These are phyloP conservation scores for Leishmania arabica DNA, from an alignment of 208 protist genomes.

Conservation along the genomic window DNA sequence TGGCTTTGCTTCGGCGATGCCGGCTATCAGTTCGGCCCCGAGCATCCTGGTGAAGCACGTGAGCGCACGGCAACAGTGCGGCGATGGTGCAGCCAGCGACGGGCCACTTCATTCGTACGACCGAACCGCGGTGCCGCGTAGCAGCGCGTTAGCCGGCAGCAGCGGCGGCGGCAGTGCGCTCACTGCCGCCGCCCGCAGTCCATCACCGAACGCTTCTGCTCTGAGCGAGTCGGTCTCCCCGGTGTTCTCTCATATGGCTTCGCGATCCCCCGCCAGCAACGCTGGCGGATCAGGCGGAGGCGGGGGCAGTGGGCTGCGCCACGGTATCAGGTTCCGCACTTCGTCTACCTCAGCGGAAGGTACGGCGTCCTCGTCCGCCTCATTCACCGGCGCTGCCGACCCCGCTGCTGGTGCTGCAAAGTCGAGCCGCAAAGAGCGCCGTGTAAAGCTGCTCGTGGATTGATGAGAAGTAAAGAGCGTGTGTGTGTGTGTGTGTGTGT, in stretches of 20 bases:
- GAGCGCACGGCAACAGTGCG: neutral
- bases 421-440: conserved; percentile 33
- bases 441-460: conserved; percentile 63
- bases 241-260: conserved; percentile 8
- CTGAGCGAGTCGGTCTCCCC: neutral
- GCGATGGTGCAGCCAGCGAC: neutral
- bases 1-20: conserved; percentile 1
- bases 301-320: conserved; percentile 32
- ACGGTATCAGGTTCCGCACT: conserved; percentile 43
- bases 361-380: neutral
- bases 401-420: conserved; percentile 6
- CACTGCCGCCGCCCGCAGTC: conserved; percentile 10
- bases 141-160: conserved; percentile 19
- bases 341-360: conserved; percentile 14
- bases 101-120: conserved; percentile 23
- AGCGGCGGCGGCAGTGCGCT: neutral
- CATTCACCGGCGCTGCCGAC: neutral
- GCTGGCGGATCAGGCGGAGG: conserved; percentile 5
- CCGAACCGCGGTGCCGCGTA: conserved; percentile 18
- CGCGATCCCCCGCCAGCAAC: conserved; percentile 6
- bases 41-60: conserved; percentile 28
- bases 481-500: neutral
- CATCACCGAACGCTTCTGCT: conserved; percentile 5
- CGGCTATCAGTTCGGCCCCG: neutral
- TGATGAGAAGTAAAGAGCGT: conserved; percentile 12